Evolutionary conservation across 768 basidiomycete genomes (phyloP).

Genomic region (Amanita fuliginea): DNA sequence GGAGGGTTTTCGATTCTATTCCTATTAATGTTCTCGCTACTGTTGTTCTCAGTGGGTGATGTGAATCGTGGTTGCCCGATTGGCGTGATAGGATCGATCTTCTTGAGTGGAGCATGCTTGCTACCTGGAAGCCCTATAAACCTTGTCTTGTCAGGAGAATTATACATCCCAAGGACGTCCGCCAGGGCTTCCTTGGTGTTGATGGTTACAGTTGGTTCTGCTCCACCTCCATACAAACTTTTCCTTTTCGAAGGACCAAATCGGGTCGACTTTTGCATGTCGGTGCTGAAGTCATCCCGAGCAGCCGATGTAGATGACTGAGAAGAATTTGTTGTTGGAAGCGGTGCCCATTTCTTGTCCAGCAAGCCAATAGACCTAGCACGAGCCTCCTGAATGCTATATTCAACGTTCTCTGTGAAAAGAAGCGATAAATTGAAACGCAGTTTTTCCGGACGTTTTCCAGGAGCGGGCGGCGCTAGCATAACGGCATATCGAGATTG

Average conservation of each 20-base stretch:
- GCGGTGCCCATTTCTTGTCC: slow-evolving; percentile 73
- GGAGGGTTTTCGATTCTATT: slow-evolving; percentile 31
- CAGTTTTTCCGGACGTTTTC: slow-evolving; percentile 62
- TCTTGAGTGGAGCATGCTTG: slow-evolving; percentile 63
- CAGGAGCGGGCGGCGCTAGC: slow-evolving; percentile 57
- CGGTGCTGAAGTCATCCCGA: slow-evolving; percentile 10
- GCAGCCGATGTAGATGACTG: slow-evolving; percentile 21
- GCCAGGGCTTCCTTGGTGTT: slow-evolving; percentile 93
- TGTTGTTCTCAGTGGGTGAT: slow-evolving; percentile 5
- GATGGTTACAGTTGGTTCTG: slow-evolving; percentile 86
- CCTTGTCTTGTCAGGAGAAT: slow-evolving; percentile 73
- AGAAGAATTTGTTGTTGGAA: slow-evolving; percentile 36
- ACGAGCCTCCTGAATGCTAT: slow-evolving; percentile 75
- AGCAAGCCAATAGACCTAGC: slow-evolving; percentile 74
- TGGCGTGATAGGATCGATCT: slow-evolving; percentile 49
- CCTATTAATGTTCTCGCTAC: slow-evolving; percentile 2
- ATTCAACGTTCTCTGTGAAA: slow-evolving; percentile 73
- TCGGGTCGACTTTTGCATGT: slow-evolving; percentile 28
- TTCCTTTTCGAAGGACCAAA: slow-evolving; percentile 25
- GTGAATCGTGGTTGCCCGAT: slow-evolving; percentile 23
- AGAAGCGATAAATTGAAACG: slow-evolving; percentile 59
- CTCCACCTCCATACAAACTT: slow-evolving; percentile 29
- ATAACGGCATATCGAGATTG: slow-evolving; percentile 59
- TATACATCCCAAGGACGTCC: slow-evolving; percentile 95
- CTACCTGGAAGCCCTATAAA: slow-evolving; percentile 46